Conservation (phyloP, 148 eudicot species). For the Polygonum aviculare region DNA sequence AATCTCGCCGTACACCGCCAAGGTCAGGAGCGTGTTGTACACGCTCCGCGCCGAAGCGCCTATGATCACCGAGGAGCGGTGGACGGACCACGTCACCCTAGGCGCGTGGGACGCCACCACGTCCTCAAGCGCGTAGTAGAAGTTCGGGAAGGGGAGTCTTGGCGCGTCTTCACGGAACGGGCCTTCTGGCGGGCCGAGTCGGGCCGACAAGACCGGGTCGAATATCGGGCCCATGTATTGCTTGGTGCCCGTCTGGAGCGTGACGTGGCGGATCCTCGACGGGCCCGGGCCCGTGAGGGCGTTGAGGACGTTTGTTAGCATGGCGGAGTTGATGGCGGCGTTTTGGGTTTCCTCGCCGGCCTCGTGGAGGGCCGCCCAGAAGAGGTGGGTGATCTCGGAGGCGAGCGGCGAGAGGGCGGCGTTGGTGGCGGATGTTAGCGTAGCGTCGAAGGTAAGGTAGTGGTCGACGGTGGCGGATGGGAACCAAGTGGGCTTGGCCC, state of each 20-base stretch:
- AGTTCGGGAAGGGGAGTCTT: slow-evolving; percentile 26
- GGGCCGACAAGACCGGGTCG: not conserved
- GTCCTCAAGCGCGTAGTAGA: slow-evolving; percentile 39
- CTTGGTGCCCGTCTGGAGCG: slow-evolving; percentile 32
- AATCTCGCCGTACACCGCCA: slow-evolving; percentile 30
- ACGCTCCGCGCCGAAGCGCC: slow-evolving; percentile 37
- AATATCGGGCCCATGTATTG: slow-evolving; percentile 32
- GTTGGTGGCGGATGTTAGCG: slow-evolving; percentile 15
- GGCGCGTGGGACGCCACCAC: slow-evolving; percentile 17
- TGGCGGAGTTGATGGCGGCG: slow-evolving; percentile 17
- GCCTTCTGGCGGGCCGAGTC: slow-evolving; percentile 18
- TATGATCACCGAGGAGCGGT: slow-evolving; percentile 27
- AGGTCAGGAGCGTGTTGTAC: slow-evolving; percentile 23
- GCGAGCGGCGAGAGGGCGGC: slow-evolving; percentile 23
- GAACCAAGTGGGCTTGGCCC: slow-evolving; percentile 35
- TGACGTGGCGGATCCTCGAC: slow-evolving; percentile 27
- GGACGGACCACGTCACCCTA: slow-evolving; percentile 25
- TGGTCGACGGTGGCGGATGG: slow-evolving; percentile 25
- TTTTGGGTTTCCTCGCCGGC: slow-evolving; percentile 16
- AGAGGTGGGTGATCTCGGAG: slow-evolving; percentile 30
- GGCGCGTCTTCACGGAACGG: slow-evolving; percentile 32
- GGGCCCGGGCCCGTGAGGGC: slow-evolving; percentile 8
- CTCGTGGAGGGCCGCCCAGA: slow-evolving; percentile 27
- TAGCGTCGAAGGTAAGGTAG: slow-evolving; percentile 32
- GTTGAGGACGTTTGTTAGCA: slow-evolving; percentile 32